A percentile compares a stretch with the other conserved stretches of the same genome.
Evolutionary conservation across 2,329 filamentous ascomycete genomes (phyloP).

Genomic region (Exserohilum rostratum): DNA sequence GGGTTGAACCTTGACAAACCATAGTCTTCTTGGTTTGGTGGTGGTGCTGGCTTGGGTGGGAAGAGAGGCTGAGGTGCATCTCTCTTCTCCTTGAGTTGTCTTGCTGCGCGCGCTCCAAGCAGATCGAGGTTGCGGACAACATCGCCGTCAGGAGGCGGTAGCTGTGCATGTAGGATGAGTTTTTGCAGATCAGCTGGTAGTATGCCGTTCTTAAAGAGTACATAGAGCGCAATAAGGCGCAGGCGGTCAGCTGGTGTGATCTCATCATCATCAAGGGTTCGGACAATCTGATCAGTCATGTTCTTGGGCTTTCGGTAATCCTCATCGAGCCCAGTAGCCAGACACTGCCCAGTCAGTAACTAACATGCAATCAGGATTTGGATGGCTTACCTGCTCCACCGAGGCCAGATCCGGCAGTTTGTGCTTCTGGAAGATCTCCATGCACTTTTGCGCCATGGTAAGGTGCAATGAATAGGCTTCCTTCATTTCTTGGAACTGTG

Average conservation of each 20-base stretch:
- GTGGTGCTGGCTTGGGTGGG: constrained; percentile 64
- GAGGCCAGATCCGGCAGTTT: constrained; percentile 87
- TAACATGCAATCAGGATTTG: not conserved
- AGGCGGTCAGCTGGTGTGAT: constrained; percentile 76
- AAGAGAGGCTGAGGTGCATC: constrained; percentile 72
- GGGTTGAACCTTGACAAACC: constrained; percentile 88
- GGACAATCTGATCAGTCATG: constrained; percentile 81
- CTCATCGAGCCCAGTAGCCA: constrained; percentile 92
- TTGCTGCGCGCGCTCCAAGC: constrained; percentile 75
- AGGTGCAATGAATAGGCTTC: constrained; percentile 93
- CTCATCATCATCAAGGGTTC: constrained; percentile 83
- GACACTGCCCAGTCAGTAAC: constrained; percentile 55
- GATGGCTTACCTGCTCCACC: constrained; percentile 72
- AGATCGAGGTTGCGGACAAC: constrained; percentile 79
- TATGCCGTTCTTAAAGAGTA: constrained; percentile 85
- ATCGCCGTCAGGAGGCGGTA: constrained; percentile 75
- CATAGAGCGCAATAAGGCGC: constrained; percentile 82
- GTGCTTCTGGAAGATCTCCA: constrained; percentile 85
- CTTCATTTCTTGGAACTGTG: constrained; percentile 95
- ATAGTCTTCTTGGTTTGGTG: constrained; percentile 71
- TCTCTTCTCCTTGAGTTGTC: constrained; percentile 77
- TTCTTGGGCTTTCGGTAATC: constrained; percentile 91
- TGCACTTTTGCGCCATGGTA: constrained; percentile 96
- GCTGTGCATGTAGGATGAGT: constrained; percentile 79
- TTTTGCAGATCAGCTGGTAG: constrained; percentile 83